A percentile compares a stretch with the other conserved stretches of the same genome.
Conservation (phyloP, 2,329 filamentous ascomycete species). For the Zymoseptoria tritici region DNA sequence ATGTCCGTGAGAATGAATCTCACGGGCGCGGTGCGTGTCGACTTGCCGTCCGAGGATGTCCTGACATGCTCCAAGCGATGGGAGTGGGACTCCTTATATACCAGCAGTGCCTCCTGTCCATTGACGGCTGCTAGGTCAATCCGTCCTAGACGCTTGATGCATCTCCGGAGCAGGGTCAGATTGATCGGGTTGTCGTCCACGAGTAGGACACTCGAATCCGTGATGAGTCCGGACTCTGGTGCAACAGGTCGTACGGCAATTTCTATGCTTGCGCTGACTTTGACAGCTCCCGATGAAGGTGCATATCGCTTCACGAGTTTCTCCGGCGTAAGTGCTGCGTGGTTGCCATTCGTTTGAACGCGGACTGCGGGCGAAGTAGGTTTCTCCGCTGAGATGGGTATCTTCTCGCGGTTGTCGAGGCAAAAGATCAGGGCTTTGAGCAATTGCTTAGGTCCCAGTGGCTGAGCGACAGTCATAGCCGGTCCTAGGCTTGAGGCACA, state of each 20-base stretch:
- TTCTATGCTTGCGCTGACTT: neutral
- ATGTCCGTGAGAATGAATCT: slow-evolving; percentile 43
- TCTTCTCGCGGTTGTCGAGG: slow-evolving; percentile 1
- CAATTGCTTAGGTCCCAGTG: slow-evolving; percentile 1
- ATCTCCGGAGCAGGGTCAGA: slow-evolving; percentile 22
- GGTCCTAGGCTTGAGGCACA: neutral
- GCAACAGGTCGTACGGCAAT: neutral
- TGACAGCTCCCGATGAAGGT: neutral
- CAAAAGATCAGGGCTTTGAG: slow-evolving; percentile 3
- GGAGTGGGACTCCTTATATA: neutral
- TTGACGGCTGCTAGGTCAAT: slow-evolving; percentile 37
- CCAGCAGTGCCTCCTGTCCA: slow-evolving; percentile 40
- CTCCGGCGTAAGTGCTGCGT: neutral
- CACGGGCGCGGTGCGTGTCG: neutral
- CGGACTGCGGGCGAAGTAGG: neutral
- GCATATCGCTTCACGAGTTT: neutral
- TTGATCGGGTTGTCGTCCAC: slow-evolving; percentile 31
- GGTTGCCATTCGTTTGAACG: neutral
- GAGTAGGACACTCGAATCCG: slow-evolving; percentile 15
- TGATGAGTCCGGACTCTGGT: neutral
- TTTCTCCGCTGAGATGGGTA: neutral
- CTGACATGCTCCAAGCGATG: neutral
- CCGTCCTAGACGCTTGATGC: slow-evolving; percentile 28
- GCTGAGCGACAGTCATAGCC: slow-evolving; percentile 1
- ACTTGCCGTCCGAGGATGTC: neutral